Conservation (phyloP, 176 grass and related monocot species). For the Avena atlantica region DNA sequence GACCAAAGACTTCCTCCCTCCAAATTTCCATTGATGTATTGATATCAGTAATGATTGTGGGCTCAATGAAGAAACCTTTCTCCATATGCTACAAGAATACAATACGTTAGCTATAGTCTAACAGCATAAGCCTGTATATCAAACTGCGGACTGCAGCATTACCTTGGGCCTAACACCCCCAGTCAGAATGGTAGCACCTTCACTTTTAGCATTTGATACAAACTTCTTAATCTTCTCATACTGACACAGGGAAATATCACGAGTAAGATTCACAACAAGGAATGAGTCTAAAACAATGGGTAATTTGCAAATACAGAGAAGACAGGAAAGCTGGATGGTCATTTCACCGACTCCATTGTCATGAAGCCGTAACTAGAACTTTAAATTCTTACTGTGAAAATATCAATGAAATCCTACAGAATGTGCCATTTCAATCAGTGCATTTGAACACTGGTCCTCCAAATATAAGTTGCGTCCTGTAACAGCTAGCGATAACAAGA, state of each 20-base stretch:
- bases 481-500: constrained; percentile 3
- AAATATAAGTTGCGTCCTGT: background rate
- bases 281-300: background rate
- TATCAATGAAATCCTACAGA: constrained; percentile 15
- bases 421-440: background rate
- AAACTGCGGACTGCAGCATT: constrained; percentile 7
- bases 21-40: constrained; percentile 99
- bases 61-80: constrained; percentile 94
- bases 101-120: constrained; percentile 27
- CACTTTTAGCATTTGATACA: constrained; percentile 69
- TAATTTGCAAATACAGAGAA: constrained; percentile 7
- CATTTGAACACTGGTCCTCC: background rate
- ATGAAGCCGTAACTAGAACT: background rate
- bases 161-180: constrained; percentile 89
- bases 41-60: constrained; percentile 81
- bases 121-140: background rate
- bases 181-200: constrained; percentile 87
- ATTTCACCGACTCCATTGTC: constrained; percentile 12
- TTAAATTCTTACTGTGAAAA: background rate
- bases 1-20: constrained; percentile 94
- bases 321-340: background rate
- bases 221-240: constrained; percentile 92
- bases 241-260: constrained; percentile 56
- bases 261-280: constrained; percentile 28
- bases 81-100: constrained; percentile 71